phyloP scores from a whole-genome alignment of 768 basidiomycete genomes.

The Amanita fuliginea region DNA sequence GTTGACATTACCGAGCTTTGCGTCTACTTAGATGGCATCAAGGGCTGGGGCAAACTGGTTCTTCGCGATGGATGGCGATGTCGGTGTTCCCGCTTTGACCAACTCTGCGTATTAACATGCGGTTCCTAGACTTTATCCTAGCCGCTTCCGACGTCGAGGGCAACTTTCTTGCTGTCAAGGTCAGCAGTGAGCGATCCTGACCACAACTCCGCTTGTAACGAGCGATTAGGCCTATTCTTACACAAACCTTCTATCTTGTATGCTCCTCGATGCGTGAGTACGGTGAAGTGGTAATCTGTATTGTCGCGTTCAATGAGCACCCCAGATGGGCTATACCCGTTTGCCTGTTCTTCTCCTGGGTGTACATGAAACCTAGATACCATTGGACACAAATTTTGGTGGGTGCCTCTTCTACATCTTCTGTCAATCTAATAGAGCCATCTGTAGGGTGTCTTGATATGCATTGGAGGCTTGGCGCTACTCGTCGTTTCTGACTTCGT shows the following conservation, averaged over 20 bases:
- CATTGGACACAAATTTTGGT: slow-evolving; percentile 80
- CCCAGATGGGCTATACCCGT: slow-evolving; percentile 81
- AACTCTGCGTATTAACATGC: not conserved
- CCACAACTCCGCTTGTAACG: not conserved
- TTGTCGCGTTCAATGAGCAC: not conserved
- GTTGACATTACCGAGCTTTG: not conserved
- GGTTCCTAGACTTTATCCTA: slow-evolving; percentile 54
- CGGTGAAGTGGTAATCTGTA: not conserved
- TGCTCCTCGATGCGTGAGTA: slow-evolving; percentile 81
- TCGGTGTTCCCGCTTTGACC: slow-evolving; percentile 19
- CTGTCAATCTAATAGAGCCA: not conserved
- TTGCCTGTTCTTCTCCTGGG: slow-evolving; percentile 73
- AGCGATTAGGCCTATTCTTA: slow-evolving; percentile 61
- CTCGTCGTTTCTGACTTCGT: slow-evolving; percentile 72
- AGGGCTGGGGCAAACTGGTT: slow-evolving; percentile 72
- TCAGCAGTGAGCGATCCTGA: slow-evolving; percentile 12
- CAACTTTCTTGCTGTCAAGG: slow-evolving; percentile 79
- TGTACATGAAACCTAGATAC: slow-evolving; percentile 72
- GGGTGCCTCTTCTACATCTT: slow-evolving; percentile 12
- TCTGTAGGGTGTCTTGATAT: slow-evolving; percentile 57
- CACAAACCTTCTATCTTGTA: slow-evolving; percentile 79
- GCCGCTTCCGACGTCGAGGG: slow-evolving; percentile 80
- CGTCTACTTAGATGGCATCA: slow-evolving; percentile 72
- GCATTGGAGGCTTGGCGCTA: slow-evolving; percentile 65
- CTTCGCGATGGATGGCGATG: slow-evolving; percentile 81